Base-by-base conservation (phyloP, 1,284 basidiomycete species). In the Exobasidium cylindrosporum region DNA sequence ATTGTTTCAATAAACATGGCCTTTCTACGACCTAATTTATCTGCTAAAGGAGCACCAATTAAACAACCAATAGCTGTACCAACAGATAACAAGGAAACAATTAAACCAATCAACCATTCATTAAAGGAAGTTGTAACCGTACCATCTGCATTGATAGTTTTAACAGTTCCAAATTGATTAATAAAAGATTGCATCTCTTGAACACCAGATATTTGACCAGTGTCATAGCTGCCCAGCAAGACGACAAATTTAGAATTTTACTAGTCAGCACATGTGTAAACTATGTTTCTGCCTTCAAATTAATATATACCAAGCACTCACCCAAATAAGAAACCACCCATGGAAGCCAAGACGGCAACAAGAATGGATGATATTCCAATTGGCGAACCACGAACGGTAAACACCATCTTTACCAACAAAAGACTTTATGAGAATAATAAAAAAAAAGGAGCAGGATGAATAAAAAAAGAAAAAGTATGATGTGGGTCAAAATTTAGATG, bases 251-350 rank as follows among this genome's bases (percentile, higher is more conserved):
- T 14, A 14, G 81, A 81, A n/a, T 24, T 56, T 40, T 14, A 13
- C 43, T 14, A 13, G n/a, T 44, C 43, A 44, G 56, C 13, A 21
- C 17, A 13, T 24, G 23, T 10, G 17, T 24, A 30, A 50, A 17
- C 55, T 40, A 28, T 57, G 14, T 57, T 53, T 10, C 29, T 54
- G 4, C 6, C 4, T 6, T 32, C n/a, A 28, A 49, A 24, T 21
- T 10, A 21, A 14, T 50, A 23, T 11, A 10, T 10, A 23, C 32
- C 28, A 24, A 40, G 10, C 35, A 40, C 35, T 40, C 35, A 40
- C 35, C 63, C 84, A 79, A 84, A 93, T 73, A 93, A 87, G 81
- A 92, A 89, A 83, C 90, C 90, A 79, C 87, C 91, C 77, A 92
- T 91, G 59, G 89, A 88, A 50, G 90, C 90, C 74, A 92, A 91